Conservation (phyloP, 1,284 basidiomycete species). For the Prillingera fragicola region DNA sequence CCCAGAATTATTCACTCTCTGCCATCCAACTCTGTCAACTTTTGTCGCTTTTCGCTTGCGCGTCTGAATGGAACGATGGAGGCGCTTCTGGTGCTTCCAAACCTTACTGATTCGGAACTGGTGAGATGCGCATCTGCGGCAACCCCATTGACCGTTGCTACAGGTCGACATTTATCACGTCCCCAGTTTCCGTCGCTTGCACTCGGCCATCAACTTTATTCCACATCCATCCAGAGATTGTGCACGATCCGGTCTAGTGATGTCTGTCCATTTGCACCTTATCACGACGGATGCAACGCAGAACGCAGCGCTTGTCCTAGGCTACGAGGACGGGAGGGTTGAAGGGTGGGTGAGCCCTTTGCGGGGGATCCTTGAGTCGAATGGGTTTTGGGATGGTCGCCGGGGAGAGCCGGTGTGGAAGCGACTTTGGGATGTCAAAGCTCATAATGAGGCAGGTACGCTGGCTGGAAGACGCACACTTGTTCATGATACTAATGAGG, state of each 20-base stretch:
- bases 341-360: slow-evolving; percentile 56
- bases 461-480: too few relatives aligned
- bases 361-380: neutral
- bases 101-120: slow-evolving; percentile 75
- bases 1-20: slow-evolving; percentile 61
- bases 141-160: neutral
- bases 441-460: slow-evolving; percentile 71
- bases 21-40: slow-evolving; percentile 83
- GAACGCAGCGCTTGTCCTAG: slow-evolving; percentile 60
- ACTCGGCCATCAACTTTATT: slow-evolving; percentile 56
- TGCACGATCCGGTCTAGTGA: slow-evolving; percentile 63
- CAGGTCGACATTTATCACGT: slow-evolving; percentile 65
- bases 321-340: slow-evolving; percentile 76
- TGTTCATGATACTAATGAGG: too few relatives aligned
- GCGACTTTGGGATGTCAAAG: slow-evolving; percentile 60
- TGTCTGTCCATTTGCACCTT: slow-evolving; percentile 67
- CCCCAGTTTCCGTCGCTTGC: slow-evolving; percentile 59
- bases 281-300: slow-evolving; percentile 11
- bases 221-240: slow-evolving; percentile 4
- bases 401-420: slow-evolving; percentile 57
- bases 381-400: slow-evolving; percentile 20
- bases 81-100: slow-evolving; percentile 70
- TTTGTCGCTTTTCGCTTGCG: slow-evolving; percentile 69
- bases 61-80: slow-evolving; percentile 15
- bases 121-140: slow-evolving; percentile 52